Conservation (phyloP, 2,329 filamentous ascomycete species). For the Claviceps capensis region DNA sequence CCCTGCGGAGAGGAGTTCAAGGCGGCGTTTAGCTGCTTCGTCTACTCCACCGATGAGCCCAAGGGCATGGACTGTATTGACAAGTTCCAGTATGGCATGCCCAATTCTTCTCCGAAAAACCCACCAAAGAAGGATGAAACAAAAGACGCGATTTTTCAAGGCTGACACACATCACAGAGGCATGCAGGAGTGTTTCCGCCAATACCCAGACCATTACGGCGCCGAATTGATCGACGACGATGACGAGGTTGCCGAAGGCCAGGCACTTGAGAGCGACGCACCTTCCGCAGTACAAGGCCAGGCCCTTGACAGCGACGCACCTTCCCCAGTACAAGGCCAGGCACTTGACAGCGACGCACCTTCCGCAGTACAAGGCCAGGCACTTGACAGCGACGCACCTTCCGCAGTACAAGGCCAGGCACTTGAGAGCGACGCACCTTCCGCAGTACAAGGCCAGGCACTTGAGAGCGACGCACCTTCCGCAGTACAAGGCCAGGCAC, state of each 20-base stretch:
- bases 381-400: background rate
- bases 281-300: background rate
- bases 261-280: slow-evolving; percentile 8
- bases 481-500: too few species aligned
- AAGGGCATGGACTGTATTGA: slow-evolving; percentile 98
- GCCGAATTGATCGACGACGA: slow-evolving; percentile 75
- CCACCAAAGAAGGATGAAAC: too few species aligned
- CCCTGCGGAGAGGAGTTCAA: slow-evolving; percentile 94
- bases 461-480: too few species aligned
- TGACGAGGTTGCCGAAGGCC: slow-evolving; percentile 40
- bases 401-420: slow-evolving; percentile 11
- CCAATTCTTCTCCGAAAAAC: too few species aligned
- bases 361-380: background rate
- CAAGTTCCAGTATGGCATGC: slow-evolving; percentile 70
- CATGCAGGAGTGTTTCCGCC: slow-evolving; percentile 95
- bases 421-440: slow-evolving; percentile 3
- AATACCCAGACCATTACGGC: slow-evolving; percentile 87
- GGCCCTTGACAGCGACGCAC: background rate
- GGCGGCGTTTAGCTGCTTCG: slow-evolving; percentile 93
- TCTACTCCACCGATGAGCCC: slow-evolving; percentile 85
- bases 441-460: background rate
- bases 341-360: background rate
- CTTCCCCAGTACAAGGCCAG: too few species aligned
- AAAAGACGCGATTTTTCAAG: too few species aligned
- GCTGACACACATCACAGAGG: slow-evolving; percentile 40